Conservation (phyloP, 495 filamentous ascomycete genomes). For the Hypoxylon lenormandii region DNA sequence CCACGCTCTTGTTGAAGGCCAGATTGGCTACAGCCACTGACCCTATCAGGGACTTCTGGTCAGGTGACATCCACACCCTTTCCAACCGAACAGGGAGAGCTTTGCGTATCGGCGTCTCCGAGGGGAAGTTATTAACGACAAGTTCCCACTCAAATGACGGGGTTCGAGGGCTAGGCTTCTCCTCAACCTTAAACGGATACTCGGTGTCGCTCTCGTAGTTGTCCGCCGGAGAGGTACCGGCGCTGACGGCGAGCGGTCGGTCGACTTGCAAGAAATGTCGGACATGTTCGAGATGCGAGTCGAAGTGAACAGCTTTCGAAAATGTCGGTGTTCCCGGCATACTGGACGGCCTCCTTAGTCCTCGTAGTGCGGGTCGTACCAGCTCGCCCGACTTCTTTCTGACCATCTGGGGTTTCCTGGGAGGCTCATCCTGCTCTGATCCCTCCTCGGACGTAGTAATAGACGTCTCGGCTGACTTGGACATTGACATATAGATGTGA, state of each 20-base stretch:
- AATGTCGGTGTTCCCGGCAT: slow-evolving; percentile 98
- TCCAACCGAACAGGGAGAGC: slow-evolving; percentile 79
- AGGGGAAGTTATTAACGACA: slow-evolving; percentile 82
- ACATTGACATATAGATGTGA: slow-evolving; percentile 64
- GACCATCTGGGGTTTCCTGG: slow-evolving; percentile 82
- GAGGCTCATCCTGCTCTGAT: slow-evolving; percentile 71
- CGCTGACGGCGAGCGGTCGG: slow-evolving; percentile 91
- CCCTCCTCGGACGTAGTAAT: slow-evolving; percentile 72
- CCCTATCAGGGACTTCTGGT: slow-evolving; percentile 86
- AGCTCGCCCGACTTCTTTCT: slow-evolving; percentile 98
- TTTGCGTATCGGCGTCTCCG: slow-evolving; percentile 71
- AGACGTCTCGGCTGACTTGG: slow-evolving; percentile 66
- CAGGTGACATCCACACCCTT: slow-evolving; percentile 82
- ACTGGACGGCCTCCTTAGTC: slow-evolving; percentile 84
- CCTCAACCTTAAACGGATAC: slow-evolving; percentile 80
- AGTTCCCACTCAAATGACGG: slow-evolving; percentile 88
- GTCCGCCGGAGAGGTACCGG: slow-evolving; percentile 92
- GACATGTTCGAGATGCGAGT: slow-evolving; percentile 92
- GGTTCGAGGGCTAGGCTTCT: slow-evolving; percentile 55
- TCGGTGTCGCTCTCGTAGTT: slow-evolving; percentile 82
- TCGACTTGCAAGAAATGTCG: slow-evolving; percentile 94
- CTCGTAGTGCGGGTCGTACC: slow-evolving; percentile 89
- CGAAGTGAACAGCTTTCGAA: slow-evolving; percentile 94
- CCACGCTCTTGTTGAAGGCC: slow-evolving; percentile 87
- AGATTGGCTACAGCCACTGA: slow-evolving; percentile 86